Conservation (phyloP, 345 rosid genomes). For the Salix suchowensis region DNA sequence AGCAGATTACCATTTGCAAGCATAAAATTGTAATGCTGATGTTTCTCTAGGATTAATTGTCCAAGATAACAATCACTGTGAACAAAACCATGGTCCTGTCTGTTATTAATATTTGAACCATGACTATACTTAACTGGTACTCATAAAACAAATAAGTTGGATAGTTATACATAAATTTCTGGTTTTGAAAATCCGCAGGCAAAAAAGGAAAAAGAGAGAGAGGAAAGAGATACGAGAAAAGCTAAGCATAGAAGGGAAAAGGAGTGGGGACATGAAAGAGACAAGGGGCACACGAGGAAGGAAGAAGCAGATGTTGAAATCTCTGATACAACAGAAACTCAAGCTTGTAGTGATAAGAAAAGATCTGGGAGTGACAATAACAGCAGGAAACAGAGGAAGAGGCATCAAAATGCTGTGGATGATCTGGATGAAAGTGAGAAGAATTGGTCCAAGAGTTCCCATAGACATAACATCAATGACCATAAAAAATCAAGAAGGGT, state of each 20-base stretch:
- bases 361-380: constrained; percentile 55
- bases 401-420: constrained; percentile 44
- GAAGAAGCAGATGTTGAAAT: constrained; percentile 45
- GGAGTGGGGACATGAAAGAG: constrained; percentile 60
- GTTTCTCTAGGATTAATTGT: neutral
- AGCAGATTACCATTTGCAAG: neutral
- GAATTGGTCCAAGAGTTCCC: constrained; percentile 46
- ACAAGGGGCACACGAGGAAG: constrained; percentile 46
- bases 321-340: constrained; percentile 37
- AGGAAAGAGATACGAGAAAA: constrained; percentile 61
- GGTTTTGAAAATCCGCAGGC: constrained; percentile 40
- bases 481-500: constrained; percentile 65
- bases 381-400: constrained; percentile 54
- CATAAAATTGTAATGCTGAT: neutral
- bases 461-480: constrained; percentile 46
- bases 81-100: neutral
- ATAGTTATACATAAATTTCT: neutral
- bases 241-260: constrained; percentile 63
- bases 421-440: constrained; percentile 48
- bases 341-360: constrained; percentile 38
- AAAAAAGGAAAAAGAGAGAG: constrained; percentile 62
- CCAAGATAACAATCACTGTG: neutral
- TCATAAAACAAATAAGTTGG: neutral
- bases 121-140: neutral
- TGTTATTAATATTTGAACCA: neutral